A percentile compares a stretch with the other conserved stretches of the same genome.
Conservation (phyloP, 1,139 yeast species). For the Protomyces lactucae-debilis region DNA sequence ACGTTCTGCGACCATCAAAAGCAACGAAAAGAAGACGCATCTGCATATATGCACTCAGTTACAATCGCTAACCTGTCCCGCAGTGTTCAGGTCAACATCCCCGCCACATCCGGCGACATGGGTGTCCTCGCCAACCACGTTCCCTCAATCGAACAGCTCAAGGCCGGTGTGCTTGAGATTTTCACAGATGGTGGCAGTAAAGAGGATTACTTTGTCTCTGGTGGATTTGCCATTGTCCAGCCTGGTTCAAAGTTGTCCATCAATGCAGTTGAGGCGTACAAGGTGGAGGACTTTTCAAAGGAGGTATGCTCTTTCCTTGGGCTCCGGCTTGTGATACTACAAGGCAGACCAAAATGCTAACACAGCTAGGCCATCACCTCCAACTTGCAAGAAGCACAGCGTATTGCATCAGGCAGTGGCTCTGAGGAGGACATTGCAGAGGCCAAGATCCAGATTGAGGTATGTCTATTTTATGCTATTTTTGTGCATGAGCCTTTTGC, state of each 20-base stretch:
- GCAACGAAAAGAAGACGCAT: not conserved
- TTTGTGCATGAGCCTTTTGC: not conserved
- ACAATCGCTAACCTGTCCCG: conserved; percentile 29
- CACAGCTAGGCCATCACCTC: conserved; percentile 55
- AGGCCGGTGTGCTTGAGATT: conserved; percentile 93
- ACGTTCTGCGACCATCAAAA: not conserved
- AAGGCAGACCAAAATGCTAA: conserved; percentile 7
- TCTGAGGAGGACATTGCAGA: conserved; percentile 80
- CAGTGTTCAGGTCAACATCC: conserved; percentile 88
- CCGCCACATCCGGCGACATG: conserved; percentile 92
- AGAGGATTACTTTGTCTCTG: conserved; percentile 83
- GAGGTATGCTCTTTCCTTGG: conserved; percentile 40
- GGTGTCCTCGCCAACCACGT: conserved; percentile 98
- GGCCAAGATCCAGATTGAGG: conserved; percentile 93
- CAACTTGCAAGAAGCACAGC: conserved; percentile 89
- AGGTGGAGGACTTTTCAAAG: conserved; percentile 80
- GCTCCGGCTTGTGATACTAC: not conserved
- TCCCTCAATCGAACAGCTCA: conserved; percentile 93
- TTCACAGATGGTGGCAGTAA: conserved; percentile 71
- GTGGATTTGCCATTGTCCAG: conserved; percentile 95
- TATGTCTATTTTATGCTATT: conserved; percentile 36
- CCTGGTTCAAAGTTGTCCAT: conserved; percentile 89
- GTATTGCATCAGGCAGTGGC: conserved; percentile 78
- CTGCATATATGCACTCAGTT: not conserved
- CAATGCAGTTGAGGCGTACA: conserved; percentile 94